Conservation (phyloP, 805 yeast species). For the Spathaspora sp. region DNA sequence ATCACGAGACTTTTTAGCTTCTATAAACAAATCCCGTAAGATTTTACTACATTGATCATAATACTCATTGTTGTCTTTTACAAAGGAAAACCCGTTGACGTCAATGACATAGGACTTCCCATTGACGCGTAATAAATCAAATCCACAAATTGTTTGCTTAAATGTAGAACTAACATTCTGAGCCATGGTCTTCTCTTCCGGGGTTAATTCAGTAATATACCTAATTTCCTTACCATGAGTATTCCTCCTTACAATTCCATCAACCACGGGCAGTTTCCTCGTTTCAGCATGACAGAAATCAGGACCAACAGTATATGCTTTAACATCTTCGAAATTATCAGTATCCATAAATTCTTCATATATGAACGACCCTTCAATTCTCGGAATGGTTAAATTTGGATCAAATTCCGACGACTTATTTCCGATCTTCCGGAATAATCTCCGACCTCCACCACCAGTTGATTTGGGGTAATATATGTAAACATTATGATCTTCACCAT, state of each 20-base stretch:
- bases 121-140: conserved; percentile 85
- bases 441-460: conserved; percentile 97
- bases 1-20: conserved; percentile 43
- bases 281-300: conserved; percentile 96
- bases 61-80: conserved; percentile 83
- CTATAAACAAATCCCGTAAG: conserved; percentile 66
- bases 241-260: conserved; percentile 94
- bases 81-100: conserved; percentile 97
- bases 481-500: conserved; percentile 97
- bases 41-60: conserved; percentile 82
- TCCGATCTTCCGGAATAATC: conserved; percentile 92
- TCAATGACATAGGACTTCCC: conserved; percentile 92
- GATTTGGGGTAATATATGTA: conserved; percentile 83
- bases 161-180: conserved; percentile 68
- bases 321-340: conserved; percentile 96
- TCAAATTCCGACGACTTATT: conserved; percentile 96
- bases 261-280: conserved; percentile 98
- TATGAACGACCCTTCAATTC: conserved; percentile 87
- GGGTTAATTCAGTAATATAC: conserved; percentile 75
- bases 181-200: conserved; percentile 80
- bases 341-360: conserved; percentile 97
- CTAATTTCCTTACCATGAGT: conserved; percentile 97
- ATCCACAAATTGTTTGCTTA: conserved; percentile 95
- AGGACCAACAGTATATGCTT: conserved; percentile 95
- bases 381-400: conserved; percentile 65